A percentile compares a stretch with the other conserved stretches of the same genome.
Conservation (phyloP, 768 basidiomycete genomes). For the Mycena indigotica region DNA sequence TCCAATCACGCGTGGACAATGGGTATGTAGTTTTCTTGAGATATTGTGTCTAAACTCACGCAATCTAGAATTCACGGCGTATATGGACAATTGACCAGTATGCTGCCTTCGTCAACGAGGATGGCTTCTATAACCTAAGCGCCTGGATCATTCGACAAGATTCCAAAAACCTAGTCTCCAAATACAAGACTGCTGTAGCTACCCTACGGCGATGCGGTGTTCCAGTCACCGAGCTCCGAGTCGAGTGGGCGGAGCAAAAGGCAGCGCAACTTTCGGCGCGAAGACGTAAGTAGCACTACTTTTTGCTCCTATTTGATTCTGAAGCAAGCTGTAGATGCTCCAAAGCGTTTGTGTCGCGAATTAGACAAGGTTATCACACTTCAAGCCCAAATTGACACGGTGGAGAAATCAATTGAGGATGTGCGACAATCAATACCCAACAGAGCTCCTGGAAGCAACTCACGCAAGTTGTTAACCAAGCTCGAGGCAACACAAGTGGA, state of each 20-base stretch:
- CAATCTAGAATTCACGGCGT: slow-evolving; percentile 19
- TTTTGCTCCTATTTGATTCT: neutral
- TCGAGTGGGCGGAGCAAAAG: slow-evolving; percentile 38
- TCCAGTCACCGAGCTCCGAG: slow-evolving; percentile 20
- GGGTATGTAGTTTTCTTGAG: neutral
- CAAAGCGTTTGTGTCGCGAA: slow-evolving; percentile 34
- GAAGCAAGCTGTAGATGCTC: slow-evolving; percentile 28
- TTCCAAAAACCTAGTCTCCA: slow-evolving; percentile 12
- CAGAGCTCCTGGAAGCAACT: slow-evolving; percentile 1
- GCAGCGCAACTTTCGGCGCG: slow-evolving; percentile 32
- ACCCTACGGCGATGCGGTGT: slow-evolving; percentile 24
- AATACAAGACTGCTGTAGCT: slow-evolving; percentile 15
- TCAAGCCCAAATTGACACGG: slow-evolving; percentile 29
- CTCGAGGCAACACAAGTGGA: slow-evolving; percentile 26
- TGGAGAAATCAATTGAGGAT: slow-evolving; percentile 27
- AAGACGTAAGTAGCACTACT: slow-evolving; percentile 27
- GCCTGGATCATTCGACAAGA: slow-evolving; percentile 33
- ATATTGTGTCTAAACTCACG: neutral
- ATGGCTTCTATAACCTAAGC: slow-evolving; percentile 33
- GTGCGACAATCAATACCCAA: slow-evolving; percentile 16
- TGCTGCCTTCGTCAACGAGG: slow-evolving; percentile 26
- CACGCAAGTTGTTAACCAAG: slow-evolving; percentile 17
- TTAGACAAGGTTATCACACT: slow-evolving; percentile 33
- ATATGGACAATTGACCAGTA: too few species aligned
- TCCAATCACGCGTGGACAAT: too few species aligned